Base-by-base conservation (phyloP, 177 flowering plant species). In the Vitis hybrid region DNA sequence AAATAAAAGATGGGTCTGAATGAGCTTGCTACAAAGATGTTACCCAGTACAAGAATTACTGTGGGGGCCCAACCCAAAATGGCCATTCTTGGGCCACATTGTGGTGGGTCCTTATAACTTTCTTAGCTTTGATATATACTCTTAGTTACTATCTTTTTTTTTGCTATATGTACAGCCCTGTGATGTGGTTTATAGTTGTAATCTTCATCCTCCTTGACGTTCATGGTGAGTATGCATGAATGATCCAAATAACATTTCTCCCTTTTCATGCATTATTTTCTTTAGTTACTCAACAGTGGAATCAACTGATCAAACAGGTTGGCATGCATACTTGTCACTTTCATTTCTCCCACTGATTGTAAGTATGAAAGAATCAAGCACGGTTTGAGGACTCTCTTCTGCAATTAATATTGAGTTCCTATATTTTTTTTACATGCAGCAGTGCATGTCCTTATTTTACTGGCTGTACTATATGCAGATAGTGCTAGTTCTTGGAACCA, bases 111-210 rank as follows among this genome's bases (percentile, higher is more conserved):
- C 30, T 27, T 27, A 27, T 0, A 27, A 27, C 30, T 27, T 27
- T 27, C 30, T 27, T 0, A 27, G 30, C 30, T 27, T 27, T 27
- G 30, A 57, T n/a, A 4, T 9, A 52, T 55, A 4, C 9, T 27
- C 20, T 12, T 11, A 24, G n/a, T 24, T 2, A 74, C 10, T 15
- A 17, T 27, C 2, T 46, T 41, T 20, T 17, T 27, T 51, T 57
- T 14, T 13, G 32, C 24, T 53, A 18, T n/a, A 8, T 5, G 53
- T 15, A 48, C 7, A 89, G 93, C 74, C 90, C 93, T 48, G 58
- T 73, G 49, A 74, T 87, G 90, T 89, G 93, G 93, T 52, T 89
- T 32, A 1, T 82, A 2, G 87, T 86, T 11, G 88, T 84, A 17
- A 66, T 88, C 65, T 84, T 89, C 81, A 14, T 89, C 70, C 84